Evolutionary conservation across 495 filamentous ascomycete species (phyloP).

Genomic region (Penicillium canariense): DNA sequence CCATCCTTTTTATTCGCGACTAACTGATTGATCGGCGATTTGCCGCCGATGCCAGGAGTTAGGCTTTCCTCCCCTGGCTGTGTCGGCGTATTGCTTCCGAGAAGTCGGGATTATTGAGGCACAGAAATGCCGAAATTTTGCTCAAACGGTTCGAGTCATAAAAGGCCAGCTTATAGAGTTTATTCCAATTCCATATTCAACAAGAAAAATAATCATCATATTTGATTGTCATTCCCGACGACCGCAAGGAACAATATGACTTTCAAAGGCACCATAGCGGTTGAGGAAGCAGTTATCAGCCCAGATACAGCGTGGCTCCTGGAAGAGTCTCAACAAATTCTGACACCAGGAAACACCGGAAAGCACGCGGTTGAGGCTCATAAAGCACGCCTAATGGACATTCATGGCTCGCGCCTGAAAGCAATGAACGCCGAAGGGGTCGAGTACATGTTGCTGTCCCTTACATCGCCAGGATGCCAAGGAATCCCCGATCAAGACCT

Average conservation of each 20-base stretch:
- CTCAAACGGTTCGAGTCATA: not conserved
- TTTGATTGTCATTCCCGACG: too few species aligned
- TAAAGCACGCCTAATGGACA: not conserved
- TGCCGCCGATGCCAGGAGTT: not conserved
- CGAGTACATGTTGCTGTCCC: constrained; percentile 5
- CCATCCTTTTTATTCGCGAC: not conserved
- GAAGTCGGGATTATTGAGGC: not conserved
- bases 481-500: not conserved
- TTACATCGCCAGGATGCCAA: constrained; percentile 2
- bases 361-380: not conserved
- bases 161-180: not conserved
- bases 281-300: not conserved
- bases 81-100: not conserved
- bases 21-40: not conserved
- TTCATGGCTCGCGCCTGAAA: constrained; percentile 13
- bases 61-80: not conserved
- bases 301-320: not conserved
- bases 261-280: not conserved
- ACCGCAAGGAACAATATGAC: not conserved
- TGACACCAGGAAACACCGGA: not conserved
- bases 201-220: not conserved
- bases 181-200: not conserved
- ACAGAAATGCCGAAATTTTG: not conserved
- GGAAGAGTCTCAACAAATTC: not conserved
- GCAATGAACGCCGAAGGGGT: not conserved